Evolutionary conservation across 139 green algal genomes (phyloP).

Genomic region (Coelastrella sp.): DNA sequence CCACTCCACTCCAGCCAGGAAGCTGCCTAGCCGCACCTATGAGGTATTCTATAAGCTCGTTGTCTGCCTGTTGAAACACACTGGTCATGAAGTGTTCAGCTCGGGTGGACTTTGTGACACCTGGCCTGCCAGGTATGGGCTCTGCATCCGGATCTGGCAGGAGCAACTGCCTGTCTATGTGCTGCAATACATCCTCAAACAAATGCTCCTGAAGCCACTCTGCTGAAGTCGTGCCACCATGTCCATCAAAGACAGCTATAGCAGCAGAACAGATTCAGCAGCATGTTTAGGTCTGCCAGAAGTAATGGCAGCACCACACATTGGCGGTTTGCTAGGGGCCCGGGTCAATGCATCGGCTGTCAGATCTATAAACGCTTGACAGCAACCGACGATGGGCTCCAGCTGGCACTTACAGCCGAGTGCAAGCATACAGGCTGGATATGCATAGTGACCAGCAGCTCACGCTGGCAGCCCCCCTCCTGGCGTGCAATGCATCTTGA

Average conservation of each 20-base stretch:
- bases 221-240: constrained; percentile 56
- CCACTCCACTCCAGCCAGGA: not conserved
- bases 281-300: not conserved
- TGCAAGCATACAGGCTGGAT: too few relatives aligned
- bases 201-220: constrained; percentile 64
- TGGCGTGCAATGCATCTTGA: too few relatives aligned
- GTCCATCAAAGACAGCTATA: constrained; percentile 68
- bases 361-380: too few relatives aligned
- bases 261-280: not conserved
- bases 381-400: too few relatives aligned
- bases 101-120: not conserved
- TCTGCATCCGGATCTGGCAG: constrained; percentile 22
- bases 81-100: not conserved
- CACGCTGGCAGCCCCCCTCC: too few relatives aligned
- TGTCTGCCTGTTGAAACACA: constrained; percentile 61
- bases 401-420: too few relatives aligned
- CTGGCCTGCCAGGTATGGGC: not conserved
- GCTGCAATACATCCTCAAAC: constrained; percentile 32
- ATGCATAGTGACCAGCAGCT: too few relatives aligned
- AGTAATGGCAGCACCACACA: too few relatives aligned
- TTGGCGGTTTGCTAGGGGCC: too few relatives aligned
- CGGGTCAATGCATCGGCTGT: too few relatives aligned
- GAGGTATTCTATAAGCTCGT: constrained; percentile 65
- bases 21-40: constrained; percentile 3
- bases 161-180: not conserved